phyloP scores from a whole-genome alignment of 148 eudicot species.

The Linanthus parryae region DNA sequence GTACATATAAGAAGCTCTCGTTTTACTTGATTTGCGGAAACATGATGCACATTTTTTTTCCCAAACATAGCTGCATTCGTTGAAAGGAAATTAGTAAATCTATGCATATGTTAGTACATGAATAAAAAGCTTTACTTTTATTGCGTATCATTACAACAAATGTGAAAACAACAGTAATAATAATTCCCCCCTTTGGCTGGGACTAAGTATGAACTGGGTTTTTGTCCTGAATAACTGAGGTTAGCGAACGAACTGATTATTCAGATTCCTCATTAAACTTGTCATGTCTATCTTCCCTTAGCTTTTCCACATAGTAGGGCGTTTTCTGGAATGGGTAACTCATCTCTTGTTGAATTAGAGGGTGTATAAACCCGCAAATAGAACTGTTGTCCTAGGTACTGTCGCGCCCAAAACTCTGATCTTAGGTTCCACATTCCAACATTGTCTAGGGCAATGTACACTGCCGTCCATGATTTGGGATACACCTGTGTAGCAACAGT shows the following conservation, averaged over 20 bases:
- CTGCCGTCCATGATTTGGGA: constrained; percentile 53
- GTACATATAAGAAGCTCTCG: too few species aligned
- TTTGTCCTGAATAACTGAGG: background rate
- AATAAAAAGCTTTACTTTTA: background rate
- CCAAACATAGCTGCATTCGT: too few species aligned
- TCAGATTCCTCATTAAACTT: background rate
- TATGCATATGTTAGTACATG: too few species aligned
- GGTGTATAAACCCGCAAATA: constrained; percentile 43
- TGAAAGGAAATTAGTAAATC: too few species aligned
- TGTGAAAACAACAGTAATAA: background rate
- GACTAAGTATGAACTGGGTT: background rate
- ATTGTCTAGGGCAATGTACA: constrained; percentile 35
- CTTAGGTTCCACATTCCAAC: constrained; percentile 41
- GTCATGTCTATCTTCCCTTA: constrained; percentile 10
- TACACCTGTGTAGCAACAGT: constrained; percentile 35
- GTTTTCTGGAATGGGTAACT: constrained; percentile 33
- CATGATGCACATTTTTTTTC: too few species aligned
- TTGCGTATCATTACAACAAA: constrained; percentile 2
- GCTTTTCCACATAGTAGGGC: constrained; percentile 49
- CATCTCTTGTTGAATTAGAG: constrained; percentile 26
- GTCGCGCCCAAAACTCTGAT: constrained; percentile 35
- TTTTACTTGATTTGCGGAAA: too few species aligned
- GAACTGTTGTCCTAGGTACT: constrained; percentile 38
- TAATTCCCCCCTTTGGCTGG: background rate
- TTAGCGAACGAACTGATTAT: background rate